phyloP scores from a whole-genome alignment of 208 protist genomes.

The Porcisia hertigi region DNA sequence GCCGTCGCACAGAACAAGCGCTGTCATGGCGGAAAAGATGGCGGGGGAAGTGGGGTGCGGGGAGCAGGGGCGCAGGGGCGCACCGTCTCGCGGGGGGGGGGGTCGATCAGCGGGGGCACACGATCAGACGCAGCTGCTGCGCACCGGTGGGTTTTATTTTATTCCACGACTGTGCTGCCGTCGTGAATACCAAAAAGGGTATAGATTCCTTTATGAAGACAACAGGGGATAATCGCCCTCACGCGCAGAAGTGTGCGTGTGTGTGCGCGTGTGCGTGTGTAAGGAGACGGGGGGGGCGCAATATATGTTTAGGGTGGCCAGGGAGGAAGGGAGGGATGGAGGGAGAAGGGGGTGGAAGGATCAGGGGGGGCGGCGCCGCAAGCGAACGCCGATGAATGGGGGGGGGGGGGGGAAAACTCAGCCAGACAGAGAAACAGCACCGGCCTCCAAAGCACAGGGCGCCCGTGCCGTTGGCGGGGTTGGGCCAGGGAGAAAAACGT shows the following conservation, averaged over 20 bases:
- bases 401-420: neutral
- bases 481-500: too few relatives aligned
- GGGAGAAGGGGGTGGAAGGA: neutral
- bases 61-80: neutral
- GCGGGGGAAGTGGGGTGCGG: neutral
- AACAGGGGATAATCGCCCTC: neutral
- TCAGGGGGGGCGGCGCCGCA: neutral
- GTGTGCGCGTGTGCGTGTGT: too few relatives aligned
- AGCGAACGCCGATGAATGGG: neutral
- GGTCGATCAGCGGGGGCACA: neutral
- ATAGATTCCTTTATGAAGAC: neutral
- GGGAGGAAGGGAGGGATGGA: neutral
- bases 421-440: neutral
- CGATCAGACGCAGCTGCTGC: neutral
- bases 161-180: neutral
- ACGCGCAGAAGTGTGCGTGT: neutral
- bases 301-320: neutral
- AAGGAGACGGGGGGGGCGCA: neutral
- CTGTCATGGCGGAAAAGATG: slow-evolving; percentile 7
- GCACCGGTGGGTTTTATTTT: neutral
- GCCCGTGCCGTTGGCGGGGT: neutral
- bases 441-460: neutral
- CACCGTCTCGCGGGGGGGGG: neutral
- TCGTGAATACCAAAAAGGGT: neutral
- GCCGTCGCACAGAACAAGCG: slow-evolving; percentile 81